Base-by-base conservation (phyloP, 192 early-diverging fungal species). In the Coemansia sp. region DNA sequence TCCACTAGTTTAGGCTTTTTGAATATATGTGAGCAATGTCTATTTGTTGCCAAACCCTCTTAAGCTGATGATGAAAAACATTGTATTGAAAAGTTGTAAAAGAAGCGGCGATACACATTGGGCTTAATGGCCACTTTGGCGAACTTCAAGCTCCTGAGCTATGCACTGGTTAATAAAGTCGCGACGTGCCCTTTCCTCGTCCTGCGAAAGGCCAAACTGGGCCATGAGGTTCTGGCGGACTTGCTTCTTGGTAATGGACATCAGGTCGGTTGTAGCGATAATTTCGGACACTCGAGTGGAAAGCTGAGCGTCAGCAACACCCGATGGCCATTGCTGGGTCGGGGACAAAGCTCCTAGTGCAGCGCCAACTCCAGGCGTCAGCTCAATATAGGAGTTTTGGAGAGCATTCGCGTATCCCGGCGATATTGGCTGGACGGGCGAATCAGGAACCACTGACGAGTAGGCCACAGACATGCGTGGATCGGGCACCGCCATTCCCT, bases 221-320 rank as follows among this genome's bases (percentile, higher is more conserved):
- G 73, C 75, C 61, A 89, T 86, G 48, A 99, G 73, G 73, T 94
- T 86, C 66, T 96, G 92, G 50, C 97, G 92, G n/a, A 97, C 94
- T 85, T 93, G 92, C 80, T 98, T 98, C 86, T 99, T 98, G 43
- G 97, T 99, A 53, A 99, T 91, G n/a, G 90, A 92, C 96, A 97
- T 97, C 60, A 99, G 75, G 67, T 99, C 91, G 9, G 93, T 93
- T 0, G 91, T 92, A 13, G 88, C 75, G 21, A 99, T 85, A 33
- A 97, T 92, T 66, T 90, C 89, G 61, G 84, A 84, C 37, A 93
- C 88, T 65, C 89, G 84, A 33, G 65, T 63, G 3, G 87, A 71
- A 43, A 93, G 77, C 62, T 93, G 86, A 31, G 89, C 88, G 62
- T 94, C 88, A 1, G 87, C 75, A 23, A 88, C 89, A 4, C 77